phyloP scores from a whole-genome alignment of 2,329 filamentous ascomycete genomes.

The Aureobasidium sp. region DNA sequence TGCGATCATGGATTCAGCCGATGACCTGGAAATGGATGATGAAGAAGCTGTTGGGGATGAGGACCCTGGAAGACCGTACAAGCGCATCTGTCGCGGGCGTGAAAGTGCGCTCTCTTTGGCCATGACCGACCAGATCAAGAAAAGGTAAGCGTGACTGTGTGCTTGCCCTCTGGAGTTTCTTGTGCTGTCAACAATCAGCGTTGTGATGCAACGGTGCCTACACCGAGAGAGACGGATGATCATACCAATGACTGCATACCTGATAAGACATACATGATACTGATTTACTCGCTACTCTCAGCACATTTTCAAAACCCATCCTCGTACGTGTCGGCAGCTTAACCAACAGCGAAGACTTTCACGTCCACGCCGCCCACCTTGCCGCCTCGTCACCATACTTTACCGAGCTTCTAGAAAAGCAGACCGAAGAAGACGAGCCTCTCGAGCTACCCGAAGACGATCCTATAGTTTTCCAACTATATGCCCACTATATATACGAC shows the following conservation, averaged over 20 bases:
- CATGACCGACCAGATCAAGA: conserved; percentile 7
- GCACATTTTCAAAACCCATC: conserved; percentile 9
- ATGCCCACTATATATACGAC: conserved; percentile 14
- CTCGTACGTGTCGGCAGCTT: conserved; percentile 11
- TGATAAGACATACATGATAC: neutral
- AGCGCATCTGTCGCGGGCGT: conserved; percentile 13
- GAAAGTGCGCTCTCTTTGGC: conserved; percentile 13
- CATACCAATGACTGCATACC: neutral
- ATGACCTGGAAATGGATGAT: conserved; percentile 3
- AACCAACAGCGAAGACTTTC: conserved; percentile 12
- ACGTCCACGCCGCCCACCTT: conserved; percentile 9
- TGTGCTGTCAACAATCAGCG: neutral
- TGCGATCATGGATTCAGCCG: conserved; percentile 4
- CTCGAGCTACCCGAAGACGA: conserved; percentile 12
- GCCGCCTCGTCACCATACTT: conserved; percentile 8
- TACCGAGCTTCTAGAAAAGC: conserved; percentile 4
- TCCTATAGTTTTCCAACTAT: conserved; percentile 12
- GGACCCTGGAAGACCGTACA: conserved; percentile 2
- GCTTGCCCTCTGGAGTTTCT: neutral
- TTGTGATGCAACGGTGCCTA: neutral
- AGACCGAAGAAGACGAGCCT: neutral
- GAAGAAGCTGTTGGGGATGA: conserved; percentile 1
- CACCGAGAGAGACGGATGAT: neutral
- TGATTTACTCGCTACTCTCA: neutral
- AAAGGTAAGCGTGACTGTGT: conserved; percentile 1